Evolutionary conservation across 768 basidiomycete genomes (phyloP), one percentile per base, ranked within the genome.

Genomic region (Russula dissimulans): DNA sequence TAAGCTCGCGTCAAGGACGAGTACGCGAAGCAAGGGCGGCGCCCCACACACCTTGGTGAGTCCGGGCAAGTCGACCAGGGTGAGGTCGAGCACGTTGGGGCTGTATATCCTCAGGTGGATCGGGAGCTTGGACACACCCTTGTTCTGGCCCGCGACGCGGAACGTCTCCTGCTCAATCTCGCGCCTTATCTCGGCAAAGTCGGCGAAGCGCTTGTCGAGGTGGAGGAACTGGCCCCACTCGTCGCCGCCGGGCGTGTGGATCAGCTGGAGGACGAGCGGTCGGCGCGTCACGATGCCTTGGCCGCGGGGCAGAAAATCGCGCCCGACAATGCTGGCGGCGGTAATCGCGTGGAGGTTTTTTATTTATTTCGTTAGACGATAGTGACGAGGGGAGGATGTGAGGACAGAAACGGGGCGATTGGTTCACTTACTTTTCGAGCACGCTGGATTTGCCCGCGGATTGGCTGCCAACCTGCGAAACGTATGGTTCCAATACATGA

Each of bases 221-320:
- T 99, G 97, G 32, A 98, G 81, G 74, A 99, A 99, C 73, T 98
- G 97, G 47, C 84, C 95, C 86, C 95, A 98, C 80, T 97, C 95
- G 1, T 78, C 75, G 22, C 84, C 80, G 31, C 81, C 72, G 42
- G 93, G 89, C 2, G 91, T 92, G 73, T 99, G 92, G 57, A 98
- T 88, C 69, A 98, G 86, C 71, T 98, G 97, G 8, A 98, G 84
- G 32, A 98, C 85, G 57, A 99, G 86, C 3, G 97, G 97, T 65
- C 97, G 81, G 57, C 97, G 84, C 31, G 97, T 99, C 45, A 99
- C 95, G 61, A 99, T 99, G 51, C 97, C 97, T 69, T 85, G 83
- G 14, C 91, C 91, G 54, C 90, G 84, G 41, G 90, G 88, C 60
- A 92, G 84, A 70, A 91, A 93, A 73, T 92, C 91, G 60, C 89